Percentiles rank a stretch among this genome's conserved stretches.
These are phyloP conservation scores for Populus tomentosa DNA, from an alignment of 441 rosid genomes.

Conservation along the genomic window DNA sequence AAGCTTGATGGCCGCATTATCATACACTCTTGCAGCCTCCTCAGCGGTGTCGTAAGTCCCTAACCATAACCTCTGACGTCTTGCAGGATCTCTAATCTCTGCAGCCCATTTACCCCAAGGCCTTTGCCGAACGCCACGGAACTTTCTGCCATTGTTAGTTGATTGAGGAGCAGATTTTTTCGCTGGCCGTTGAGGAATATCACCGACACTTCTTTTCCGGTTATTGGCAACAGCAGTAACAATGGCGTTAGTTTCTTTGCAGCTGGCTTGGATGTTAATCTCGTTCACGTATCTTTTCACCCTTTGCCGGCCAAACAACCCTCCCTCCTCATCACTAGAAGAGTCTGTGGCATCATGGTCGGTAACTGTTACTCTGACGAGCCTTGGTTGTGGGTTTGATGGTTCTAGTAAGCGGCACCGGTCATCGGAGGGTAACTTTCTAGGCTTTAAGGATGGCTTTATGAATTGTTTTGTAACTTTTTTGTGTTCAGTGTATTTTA, in stretches of 20 bases:
- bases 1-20: constrained; percentile 84
- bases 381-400: constrained; percentile 5
- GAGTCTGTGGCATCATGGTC: constrained; percentile 91
- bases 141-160: constrained; percentile 44
- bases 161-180: not conserved
- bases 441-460: constrained; percentile 22
- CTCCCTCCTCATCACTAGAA: constrained; percentile 77
- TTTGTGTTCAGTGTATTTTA: constrained; percentile 61
- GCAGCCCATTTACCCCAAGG: constrained; percentile 99
- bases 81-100: constrained; percentile 91
- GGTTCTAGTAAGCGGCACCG: not conserved
- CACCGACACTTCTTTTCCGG: constrained; percentile 31
- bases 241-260: constrained; percentile 3
- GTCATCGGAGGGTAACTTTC: constrained; percentile 6
- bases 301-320: constrained; percentile 41
- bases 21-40: constrained; percentile 93
- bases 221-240: constrained; percentile 3
- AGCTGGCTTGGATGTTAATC: constrained; percentile 40
- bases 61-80: constrained; percentile 81
- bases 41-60: constrained; percentile 94
- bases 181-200: constrained; percentile 15
- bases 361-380: constrained; percentile 52
- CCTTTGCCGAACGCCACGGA: constrained; percentile 84
- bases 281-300: constrained; percentile 65
- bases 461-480: constrained; percentile 40